These are phyloP conservation scores for Sarcodon sp. DNA, from an alignment of 768 basidiomycete species.

Conservation along the genomic window DNA sequence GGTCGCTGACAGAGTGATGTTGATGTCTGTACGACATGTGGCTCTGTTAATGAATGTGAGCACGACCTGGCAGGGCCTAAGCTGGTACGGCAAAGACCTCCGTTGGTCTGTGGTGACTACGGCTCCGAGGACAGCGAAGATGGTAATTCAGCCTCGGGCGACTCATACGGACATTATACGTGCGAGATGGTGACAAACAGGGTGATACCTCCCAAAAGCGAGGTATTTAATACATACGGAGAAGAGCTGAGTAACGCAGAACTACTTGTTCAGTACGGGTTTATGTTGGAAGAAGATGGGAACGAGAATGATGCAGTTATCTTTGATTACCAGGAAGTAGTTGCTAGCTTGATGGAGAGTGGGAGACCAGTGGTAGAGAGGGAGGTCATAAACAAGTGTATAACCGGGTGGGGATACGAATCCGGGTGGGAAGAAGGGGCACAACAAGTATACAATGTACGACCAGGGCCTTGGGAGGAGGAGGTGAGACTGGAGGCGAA, in stretches of 20 bases:
- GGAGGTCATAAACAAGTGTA: neutral
- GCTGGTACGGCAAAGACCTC: neutral
- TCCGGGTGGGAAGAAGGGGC: neutral
- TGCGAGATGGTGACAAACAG: constrained; percentile 26
- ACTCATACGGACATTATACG: constrained; percentile 10
- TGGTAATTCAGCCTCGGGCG: neutral
- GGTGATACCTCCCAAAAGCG: constrained; percentile 13
- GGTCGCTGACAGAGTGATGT: constrained; percentile 18
- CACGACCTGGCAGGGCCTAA: constrained; percentile 19
- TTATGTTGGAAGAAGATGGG: constrained; percentile 19
- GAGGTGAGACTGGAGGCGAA: too few species aligned
- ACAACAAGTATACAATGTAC: neutral
- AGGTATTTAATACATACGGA: constrained; percentile 31
- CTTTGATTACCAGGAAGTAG: neutral
- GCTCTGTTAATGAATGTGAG: constrained; percentile 20
- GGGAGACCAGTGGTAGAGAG: neutral
- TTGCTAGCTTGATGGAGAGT: neutral
- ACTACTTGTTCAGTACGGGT: constrained; percentile 26
- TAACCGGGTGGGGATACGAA: neutral
- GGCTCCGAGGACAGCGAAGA: neutral
- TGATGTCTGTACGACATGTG: constrained; percentile 27
- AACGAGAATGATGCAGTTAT: constrained; percentile 19
- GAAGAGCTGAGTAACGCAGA: constrained; percentile 22
- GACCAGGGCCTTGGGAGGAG: too few species aligned
- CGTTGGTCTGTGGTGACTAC: neutral